A percentile compares a stretch with the other conserved stretches of the same genome.
Evolutionary conservation across 1,284 basidiomycete species (phyloP).

Genomic region (Ganoderma boninense): DNA sequence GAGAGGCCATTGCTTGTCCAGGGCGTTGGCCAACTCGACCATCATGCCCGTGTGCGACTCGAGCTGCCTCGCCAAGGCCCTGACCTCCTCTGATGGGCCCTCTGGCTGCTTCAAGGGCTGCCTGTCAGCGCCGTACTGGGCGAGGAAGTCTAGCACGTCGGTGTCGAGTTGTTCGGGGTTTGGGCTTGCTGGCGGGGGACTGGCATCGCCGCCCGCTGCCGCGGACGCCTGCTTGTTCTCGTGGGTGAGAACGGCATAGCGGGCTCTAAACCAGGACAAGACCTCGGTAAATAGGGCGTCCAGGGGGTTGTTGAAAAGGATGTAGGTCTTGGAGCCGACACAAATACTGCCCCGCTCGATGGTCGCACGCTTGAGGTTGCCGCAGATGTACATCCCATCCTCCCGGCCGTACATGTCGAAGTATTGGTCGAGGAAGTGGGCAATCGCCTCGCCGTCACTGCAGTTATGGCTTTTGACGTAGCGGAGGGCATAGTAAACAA

Average conservation of each 20-base stretch:
- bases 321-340: neutral
- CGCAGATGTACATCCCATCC: neutral
- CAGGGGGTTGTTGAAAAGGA: constrained; percentile 8
- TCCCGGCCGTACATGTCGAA: constrained; percentile 13
- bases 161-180: neutral
- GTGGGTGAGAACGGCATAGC: constrained; percentile 2
- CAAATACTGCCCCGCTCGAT: neutral
- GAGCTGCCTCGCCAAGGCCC: neutral
- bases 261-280: constrained; percentile 15
- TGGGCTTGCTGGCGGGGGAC: too few relatives aligned
- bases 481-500: constrained; percentile 22
- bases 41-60: neutral
- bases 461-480: constrained; percentile 13
- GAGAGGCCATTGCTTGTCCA: neutral
- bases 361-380: neutral
- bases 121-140: neutral
- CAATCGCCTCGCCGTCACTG: neutral
- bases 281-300: constrained; percentile 5
- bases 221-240: neutral
- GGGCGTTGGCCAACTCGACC: neutral
- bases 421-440: constrained; percentile 15
- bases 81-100: neutral
- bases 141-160: neutral
- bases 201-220: too few relatives aligned
- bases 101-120: neutral